Evolutionary conservation across 2,329 filamentous ascomycete species (phyloP), one percentile per base, ranked within the genome.

Genomic region (Dactylellina drechsleri): DNA sequence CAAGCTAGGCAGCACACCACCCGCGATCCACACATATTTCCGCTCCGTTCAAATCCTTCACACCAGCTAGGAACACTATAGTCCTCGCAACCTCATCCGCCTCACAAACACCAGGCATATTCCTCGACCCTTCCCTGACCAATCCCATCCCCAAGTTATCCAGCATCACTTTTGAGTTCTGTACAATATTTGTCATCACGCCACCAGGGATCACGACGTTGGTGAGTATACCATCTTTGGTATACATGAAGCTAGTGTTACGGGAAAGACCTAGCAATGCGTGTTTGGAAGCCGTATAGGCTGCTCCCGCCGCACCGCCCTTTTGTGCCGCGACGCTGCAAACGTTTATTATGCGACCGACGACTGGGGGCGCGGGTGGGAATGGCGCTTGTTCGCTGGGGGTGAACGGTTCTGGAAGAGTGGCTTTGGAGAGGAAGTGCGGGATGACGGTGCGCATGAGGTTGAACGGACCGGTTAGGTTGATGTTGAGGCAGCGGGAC

Each of bases 11-110:
- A 56, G 56, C 31, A 50, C 5, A 43, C 49, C 60, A 65, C 7
- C 60, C 47, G 20, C 50, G 28, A 36, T 65, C 49, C 13, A 65
- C 61, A 15, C 50, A 56, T 18, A 66, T 23, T 36, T 66, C 61
- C 18, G 61, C 61, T 13, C 61, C 61, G 26, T 57, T 52, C 50
- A 47, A 16, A 66, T 66, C 61, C 20, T 18, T 52, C 45, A 41
- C 83, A 66, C 83, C 84, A 0, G 83, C 83, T 60, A 86, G 76
- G 75, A 84, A 83, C 6, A 86, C 81, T 0, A 83, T 84, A 45
- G 82, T 81, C 15, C 80, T 78, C 0, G 82, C 81, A 47, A 83
- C 80, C 62, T 83, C 81, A 56, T 82, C 79, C 10, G 80, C 71
- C 6, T 77, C 65, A 0, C 28, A 59, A 13, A 58, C 26, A 5